phyloP scores from a whole-genome alignment of 768 basidiomycete genomes.

The Tricholomella constricta region DNA sequence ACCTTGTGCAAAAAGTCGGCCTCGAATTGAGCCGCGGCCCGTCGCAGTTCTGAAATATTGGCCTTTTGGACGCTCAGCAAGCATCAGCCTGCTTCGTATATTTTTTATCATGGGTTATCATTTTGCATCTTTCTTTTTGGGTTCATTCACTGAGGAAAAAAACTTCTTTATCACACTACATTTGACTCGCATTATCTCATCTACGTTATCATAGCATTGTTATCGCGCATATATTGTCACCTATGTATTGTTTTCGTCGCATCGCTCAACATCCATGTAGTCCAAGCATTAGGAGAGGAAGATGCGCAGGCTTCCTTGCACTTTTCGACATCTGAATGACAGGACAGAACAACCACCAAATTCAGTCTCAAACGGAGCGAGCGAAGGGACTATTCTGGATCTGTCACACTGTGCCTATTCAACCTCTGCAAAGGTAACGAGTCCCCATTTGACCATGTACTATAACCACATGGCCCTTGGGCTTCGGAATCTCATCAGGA shows the following conservation, averaged over 20 bases:
- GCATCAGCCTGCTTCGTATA: background rate
- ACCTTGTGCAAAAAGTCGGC: constrained; percentile 72
- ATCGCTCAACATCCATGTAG: background rate
- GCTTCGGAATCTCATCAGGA: no score
- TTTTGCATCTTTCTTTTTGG: background rate
- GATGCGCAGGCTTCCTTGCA: no score
- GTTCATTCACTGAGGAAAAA: background rate
- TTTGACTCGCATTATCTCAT: background rate
- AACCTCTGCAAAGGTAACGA: no score
- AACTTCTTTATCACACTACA: background rate
- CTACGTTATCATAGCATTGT: background rate
- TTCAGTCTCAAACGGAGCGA: no score
- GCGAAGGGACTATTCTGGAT: no score
- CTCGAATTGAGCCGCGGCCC: constrained; percentile 76
- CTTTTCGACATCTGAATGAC: no score
- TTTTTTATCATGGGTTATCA: background rate
- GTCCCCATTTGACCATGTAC: no score
- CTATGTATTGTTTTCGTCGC: background rate
- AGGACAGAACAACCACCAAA: no score
- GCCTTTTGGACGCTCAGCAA: background rate
- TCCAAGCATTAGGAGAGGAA: no score
- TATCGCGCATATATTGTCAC: background rate
- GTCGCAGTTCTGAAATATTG: constrained; percentile 17
- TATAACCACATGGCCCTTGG: no score
- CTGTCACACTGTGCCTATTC: no score